phyloP scores from a whole-genome alignment of 768 basidiomycete genomes.

The Boletus bicolor region DNA sequence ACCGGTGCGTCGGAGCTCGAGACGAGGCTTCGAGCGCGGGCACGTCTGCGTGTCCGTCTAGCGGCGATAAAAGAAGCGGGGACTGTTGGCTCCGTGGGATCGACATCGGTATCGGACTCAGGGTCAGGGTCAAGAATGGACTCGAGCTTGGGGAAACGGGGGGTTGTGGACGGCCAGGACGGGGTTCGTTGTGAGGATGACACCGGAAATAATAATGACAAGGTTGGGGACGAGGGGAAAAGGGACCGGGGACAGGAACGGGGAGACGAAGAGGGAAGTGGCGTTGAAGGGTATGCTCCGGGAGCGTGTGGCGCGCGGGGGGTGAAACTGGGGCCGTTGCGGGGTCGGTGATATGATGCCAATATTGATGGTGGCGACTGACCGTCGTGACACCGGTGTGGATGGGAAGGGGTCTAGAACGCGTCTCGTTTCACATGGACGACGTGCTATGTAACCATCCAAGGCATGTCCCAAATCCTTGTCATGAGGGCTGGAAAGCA shows the following conservation, averaged over 20 bases:
- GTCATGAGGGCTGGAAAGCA: too few relatives aligned
- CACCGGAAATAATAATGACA: neutral
- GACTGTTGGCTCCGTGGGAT: neutral
- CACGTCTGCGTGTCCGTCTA: conserved; percentile 46
- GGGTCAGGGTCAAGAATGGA: neutral
- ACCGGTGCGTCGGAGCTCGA: conserved; percentile 30
- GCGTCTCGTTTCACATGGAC: too few relatives aligned
- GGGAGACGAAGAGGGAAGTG: neutral
- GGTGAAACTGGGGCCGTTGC: neutral
- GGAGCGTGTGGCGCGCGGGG: neutral
- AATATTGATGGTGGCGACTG: too few relatives aligned
- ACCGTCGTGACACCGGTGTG: too few relatives aligned
- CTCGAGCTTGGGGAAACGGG: neutral
- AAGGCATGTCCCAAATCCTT: too few relatives aligned
- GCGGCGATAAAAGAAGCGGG: conserved; percentile 39
- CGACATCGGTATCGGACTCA: neutral
- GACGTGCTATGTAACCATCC: too few relatives aligned
- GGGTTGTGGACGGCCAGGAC: neutral
- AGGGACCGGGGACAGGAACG: neutral
- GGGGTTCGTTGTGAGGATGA: too few relatives aligned
- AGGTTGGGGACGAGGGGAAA: neutral
- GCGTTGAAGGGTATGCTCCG: neutral
- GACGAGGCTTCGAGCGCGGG: conserved; percentile 44
- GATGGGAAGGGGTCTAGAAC: too few relatives aligned
- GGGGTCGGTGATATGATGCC: too few relatives aligned